These are phyloP conservation scores for Apiospora rasikravindrae DNA, from an alignment of 2,329 filamentous ascomycete species.

Conservation along the genomic window DNA sequence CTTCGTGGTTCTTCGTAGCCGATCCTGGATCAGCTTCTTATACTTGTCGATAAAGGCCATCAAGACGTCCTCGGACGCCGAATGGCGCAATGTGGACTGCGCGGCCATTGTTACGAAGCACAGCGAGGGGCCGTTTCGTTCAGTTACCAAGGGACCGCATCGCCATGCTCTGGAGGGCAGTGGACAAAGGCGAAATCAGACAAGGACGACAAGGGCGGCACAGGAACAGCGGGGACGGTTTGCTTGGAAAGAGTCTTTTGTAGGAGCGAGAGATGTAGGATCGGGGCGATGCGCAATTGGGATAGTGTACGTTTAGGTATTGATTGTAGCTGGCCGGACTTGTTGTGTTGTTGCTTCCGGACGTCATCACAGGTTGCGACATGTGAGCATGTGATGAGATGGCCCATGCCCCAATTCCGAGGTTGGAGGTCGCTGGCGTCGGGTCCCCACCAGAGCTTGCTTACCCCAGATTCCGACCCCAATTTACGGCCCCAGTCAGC, in stretches of 20 bases:
- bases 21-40: conserved; percentile 55
- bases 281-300: neutral
- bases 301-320: neutral
- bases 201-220: neutral
- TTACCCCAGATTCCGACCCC: conserved; percentile 15
- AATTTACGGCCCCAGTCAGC: conserved; percentile 5
- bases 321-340: neutral
- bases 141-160: conserved; percentile 21
- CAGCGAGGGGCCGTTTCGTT: conserved; percentile 2
- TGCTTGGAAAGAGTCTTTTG: no score
- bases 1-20: conserved; percentile 68
- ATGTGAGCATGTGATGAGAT: conserved; percentile 16
- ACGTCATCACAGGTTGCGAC: conserved; percentile 8
- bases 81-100: conserved; percentile 80
- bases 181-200: neutral
- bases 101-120: conserved; percentile 68
- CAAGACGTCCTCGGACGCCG: conserved; percentile 70
- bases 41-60: conserved; percentile 68
- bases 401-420: conserved; percentile 15
- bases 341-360: conserved; percentile 1
- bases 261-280: neutral
- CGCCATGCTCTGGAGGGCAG: neutral
- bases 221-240: neutral
- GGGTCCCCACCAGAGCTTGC: neutral
- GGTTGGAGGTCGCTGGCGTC: neutral